These are phyloP conservation scores for Capsella rubella DNA, from an alignment of 441 rosid species.

Conservation along the genomic window DNA sequence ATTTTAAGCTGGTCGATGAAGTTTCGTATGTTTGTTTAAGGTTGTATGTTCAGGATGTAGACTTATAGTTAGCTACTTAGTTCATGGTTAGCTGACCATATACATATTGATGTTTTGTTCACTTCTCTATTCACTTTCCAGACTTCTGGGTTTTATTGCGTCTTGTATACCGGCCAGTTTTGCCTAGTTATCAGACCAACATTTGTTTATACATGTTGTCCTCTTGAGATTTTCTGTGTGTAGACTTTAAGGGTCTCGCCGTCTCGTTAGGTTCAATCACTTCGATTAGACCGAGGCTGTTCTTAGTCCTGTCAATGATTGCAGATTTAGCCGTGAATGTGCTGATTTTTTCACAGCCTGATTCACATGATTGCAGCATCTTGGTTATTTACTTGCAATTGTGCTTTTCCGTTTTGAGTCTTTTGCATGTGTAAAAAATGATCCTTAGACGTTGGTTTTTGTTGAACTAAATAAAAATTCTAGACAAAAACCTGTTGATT, in stretches of 20 bases:
- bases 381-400: neutral
- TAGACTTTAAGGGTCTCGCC: neutral
- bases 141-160: neutral
- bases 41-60: neutral
- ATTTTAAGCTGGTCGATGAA: neutral
- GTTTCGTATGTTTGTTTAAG: neutral
- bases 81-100: neutral
- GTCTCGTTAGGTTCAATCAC: neutral
- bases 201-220: neutral
- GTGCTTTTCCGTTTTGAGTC: neutral
- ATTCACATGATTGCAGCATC: conserved; percentile 1
- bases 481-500: neutral
- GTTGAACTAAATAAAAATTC: neutral
- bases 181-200: neutral
- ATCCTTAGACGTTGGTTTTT: neutral
- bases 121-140: neutral
- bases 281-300: neutral
- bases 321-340: neutral
- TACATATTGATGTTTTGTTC: neutral
- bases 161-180: neutral
- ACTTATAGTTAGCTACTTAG: neutral
- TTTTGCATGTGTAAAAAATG: neutral
- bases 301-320: neutral
- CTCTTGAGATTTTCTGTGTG: neutral
- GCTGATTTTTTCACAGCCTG: conserved; percentile 5